phyloP scores from a whole-genome alignment of 2,329 filamentous ascomycete genomes.

The Aspergillus calidoustus region DNA sequence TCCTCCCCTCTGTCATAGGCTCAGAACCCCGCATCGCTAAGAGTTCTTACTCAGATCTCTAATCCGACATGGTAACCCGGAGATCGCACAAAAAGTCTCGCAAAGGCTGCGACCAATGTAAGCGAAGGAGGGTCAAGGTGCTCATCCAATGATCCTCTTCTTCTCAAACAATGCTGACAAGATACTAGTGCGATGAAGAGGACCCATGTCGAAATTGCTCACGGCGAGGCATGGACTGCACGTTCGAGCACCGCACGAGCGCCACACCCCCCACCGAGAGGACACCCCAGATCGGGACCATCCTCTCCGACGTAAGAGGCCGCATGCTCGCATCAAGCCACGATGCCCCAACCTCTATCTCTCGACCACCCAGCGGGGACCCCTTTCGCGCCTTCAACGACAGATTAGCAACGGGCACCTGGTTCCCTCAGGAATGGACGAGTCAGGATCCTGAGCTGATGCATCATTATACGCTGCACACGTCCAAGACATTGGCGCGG shows the following conservation, averaged over 20 bases:
- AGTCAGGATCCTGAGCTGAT: slow-evolving; percentile 39
- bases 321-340: neutral
- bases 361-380: slow-evolving; percentile 34
- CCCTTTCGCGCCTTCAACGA: slow-evolving; percentile 6
- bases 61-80: neutral
- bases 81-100: slow-evolving; percentile 15
- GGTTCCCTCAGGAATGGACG: slow-evolving; percentile 17
- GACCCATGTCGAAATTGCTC: slow-evolving; percentile 33
- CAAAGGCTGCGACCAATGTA: slow-evolving; percentile 13
- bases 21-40: neutral
- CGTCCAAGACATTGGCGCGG: slow-evolving; percentile 30
- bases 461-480: slow-evolving; percentile 46
- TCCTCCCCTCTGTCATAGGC: neutral
- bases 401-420: neutral
- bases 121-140: slow-evolving; percentile 12
- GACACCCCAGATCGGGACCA: slow-evolving; percentile 13
- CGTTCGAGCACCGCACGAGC: slow-evolving; percentile 2
- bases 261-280: neutral
- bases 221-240: slow-evolving; percentile 29
- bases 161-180: neutral
- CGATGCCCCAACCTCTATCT: neutral
- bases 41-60: neutral
- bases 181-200: slow-evolving; percentile 31
- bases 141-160: neutral
- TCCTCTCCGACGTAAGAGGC: neutral